These are phyloP conservation scores for Amanita pallidorosea DNA, from an alignment of 768 basidiomycete genomes.

Conservation along the genomic window DNA sequence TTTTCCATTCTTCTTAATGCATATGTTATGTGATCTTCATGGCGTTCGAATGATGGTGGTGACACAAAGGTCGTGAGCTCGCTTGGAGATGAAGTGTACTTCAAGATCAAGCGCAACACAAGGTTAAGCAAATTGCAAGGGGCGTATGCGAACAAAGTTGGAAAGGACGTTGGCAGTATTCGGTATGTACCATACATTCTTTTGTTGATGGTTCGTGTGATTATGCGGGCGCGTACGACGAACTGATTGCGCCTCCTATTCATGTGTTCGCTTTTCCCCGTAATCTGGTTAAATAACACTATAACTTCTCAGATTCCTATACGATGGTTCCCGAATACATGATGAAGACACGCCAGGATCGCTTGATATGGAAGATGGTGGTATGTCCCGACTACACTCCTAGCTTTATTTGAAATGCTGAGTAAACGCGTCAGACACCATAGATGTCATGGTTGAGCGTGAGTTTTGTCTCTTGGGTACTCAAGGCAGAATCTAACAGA, in stretches of 20 bases:
- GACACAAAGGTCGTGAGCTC: constrained; percentile 56
- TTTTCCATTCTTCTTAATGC: background rate
- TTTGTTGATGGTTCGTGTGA: background rate
- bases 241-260: background rate
- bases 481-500: constrained; percentile 17
- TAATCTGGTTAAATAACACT: background rate
- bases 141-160: constrained; percentile 88
- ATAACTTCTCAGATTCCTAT: constrained; percentile 58
- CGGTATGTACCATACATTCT: constrained; percentile 42
- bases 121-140: constrained; percentile 88
- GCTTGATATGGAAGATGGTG: constrained; percentile 85
- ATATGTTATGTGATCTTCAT: background rate
- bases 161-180: constrained; percentile 79
- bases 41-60: constrained; percentile 4
- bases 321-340: constrained; percentile 77
- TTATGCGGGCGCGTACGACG: background rate
- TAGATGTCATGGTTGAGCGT: constrained; percentile 98
- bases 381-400: constrained; percentile 28
- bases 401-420: background rate
- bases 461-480: constrained; percentile 21
- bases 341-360: constrained; percentile 82
- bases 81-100: constrained; percentile 82
- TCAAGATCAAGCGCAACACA: constrained; percentile 93
- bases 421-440: constrained; percentile 49
- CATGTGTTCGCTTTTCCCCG: background rate